Conservation (phyloP, 2,329 filamentous ascomycete genomes). For the Cladophialophora immunda region DNA sequence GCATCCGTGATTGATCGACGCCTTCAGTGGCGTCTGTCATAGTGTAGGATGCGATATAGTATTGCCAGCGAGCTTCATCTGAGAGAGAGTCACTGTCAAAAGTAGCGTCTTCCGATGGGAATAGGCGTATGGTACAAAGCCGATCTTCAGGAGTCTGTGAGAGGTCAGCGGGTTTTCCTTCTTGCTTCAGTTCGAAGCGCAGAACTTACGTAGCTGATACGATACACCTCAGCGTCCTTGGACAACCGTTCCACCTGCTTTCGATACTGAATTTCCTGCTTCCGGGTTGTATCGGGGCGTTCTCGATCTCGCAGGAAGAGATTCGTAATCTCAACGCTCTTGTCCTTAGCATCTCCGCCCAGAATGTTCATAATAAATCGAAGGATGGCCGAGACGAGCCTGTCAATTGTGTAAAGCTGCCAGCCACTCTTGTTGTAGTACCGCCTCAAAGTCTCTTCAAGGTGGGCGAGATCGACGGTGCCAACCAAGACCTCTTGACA, state of each 20-base stretch:
- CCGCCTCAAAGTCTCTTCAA: constrained; percentile 89
- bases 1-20: constrained; percentile 70
- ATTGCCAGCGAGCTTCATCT: constrained; percentile 78
- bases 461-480: constrained; percentile 80
- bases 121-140: constrained; percentile 79
- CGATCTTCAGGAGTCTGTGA: constrained; percentile 70
- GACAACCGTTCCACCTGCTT: constrained; percentile 92
- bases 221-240: constrained; percentile 91
- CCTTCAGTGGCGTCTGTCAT: constrained; percentile 89
- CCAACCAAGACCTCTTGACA: constrained; percentile 86
- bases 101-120: constrained; percentile 82
- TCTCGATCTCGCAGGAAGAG: constrained; percentile 84
- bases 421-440: constrained; percentile 92
- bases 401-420: constrained; percentile 92
- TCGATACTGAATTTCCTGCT: constrained; percentile 86
- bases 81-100: constrained; percentile 77
- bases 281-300: constrained; percentile 85
- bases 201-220: constrained; percentile 83
- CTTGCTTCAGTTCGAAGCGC: no score
- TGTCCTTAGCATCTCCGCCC: constrained; percentile 82
- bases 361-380: constrained; percentile 76
- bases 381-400: constrained; percentile 81
- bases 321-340: constrained; percentile 87
- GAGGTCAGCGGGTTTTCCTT: constrained; percentile 46
- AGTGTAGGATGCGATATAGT: constrained; percentile 92